Evolutionary conservation across 2,329 filamentous ascomycete species (phyloP), one percentile per base, ranked within the genome.

Genomic region (Epichloe festucae): DNA sequence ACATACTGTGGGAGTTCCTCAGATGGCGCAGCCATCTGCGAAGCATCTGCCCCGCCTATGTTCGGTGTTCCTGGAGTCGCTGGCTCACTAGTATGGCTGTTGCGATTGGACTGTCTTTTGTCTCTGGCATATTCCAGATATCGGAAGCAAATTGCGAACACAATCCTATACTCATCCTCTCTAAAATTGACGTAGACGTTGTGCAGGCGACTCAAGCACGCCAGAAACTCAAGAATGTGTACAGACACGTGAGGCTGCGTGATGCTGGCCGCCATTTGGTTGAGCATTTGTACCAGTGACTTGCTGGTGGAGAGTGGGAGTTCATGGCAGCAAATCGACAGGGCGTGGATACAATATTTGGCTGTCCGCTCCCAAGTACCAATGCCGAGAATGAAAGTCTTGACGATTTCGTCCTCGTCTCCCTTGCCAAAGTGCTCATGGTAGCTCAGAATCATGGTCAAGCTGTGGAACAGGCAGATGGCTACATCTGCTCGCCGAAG

Each of bases 191-290:
- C 82, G 63, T 90, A 94, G 1, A 96, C 76, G 54, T 88, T 80
- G 10, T 87, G 88, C 53, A 96, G 73, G 38, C 91, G 84, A 50
- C 90, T 89, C 31, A 98, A 76, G 48, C 89, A 85, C 10, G 88
- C 87, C n/a, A 98, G 73, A 62, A 98, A 97, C 63, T 98, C 93
- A 48, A 98, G 74, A 54, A 98, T 95, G 63, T 98, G 93, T 55
- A 96, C 85, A 10, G 91, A 89, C 38, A 96, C 85, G 52, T 90
- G 82, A 6, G 89, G 84, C 61, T 95, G 90, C 1, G 93, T 97
- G 61, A 98, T 95, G 61, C 96, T 94, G 59, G 90, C 88, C 1
- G 90, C 85, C 87, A 98, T 95, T 64, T 89, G 91, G 61, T 90
- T 86, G 51, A 98, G 75, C 58, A 97, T 88, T 45, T 82, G 85